Base-by-base conservation (phyloP, 148 eudicot species). In the Pharnaceum exiguum region DNA sequence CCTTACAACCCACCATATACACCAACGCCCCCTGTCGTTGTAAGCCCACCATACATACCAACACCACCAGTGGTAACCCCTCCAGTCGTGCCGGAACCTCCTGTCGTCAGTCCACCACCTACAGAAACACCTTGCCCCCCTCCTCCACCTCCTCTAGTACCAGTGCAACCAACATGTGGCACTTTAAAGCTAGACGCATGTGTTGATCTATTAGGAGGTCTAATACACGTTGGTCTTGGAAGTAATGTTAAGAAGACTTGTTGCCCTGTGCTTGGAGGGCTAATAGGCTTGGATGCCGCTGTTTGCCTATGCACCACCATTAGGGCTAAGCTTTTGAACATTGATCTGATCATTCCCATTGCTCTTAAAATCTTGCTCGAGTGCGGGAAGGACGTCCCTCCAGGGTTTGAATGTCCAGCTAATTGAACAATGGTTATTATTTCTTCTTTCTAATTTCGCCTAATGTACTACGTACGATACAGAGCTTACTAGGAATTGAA, bases 271-370 rank as follows among this genome's bases (percentile, higher is more conserved):
- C 61, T 86, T 1, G 68, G 63, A 22, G 95, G 89, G 11, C 71
- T 86, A 1, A 57, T 71, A 21, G 89, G 68, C 15, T 55, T 83
- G 1, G 95, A 86, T 39, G 95, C 95, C 0, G 95, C 87, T 1
- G 51, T 83, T 1, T 86, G 95, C 37, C 75, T 86, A 3, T 86
- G 95, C 68, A 86, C 89, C 10, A 81, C 87, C 19, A 75, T 83
- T 8, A 86, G 63, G 28, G 64, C 69, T 17, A 83, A 81, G 65
- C 72, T 86, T 33, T 73, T 86, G 12, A 75, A 83, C 53, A 68
- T 86, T 7, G 55, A 74, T 21, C 53, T 86, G 10, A n/a, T 80
- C 22, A 22, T 86, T 19, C 95, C 95, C 1, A 55, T 86, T 51
- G 89, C 95, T 30, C 89, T 86, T 50, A 60, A 75, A 39, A 71